Evolutionary conservation across 2,329 filamentous ascomycete species (phyloP).

Genomic region (Fusarium circinatum): DNA sequence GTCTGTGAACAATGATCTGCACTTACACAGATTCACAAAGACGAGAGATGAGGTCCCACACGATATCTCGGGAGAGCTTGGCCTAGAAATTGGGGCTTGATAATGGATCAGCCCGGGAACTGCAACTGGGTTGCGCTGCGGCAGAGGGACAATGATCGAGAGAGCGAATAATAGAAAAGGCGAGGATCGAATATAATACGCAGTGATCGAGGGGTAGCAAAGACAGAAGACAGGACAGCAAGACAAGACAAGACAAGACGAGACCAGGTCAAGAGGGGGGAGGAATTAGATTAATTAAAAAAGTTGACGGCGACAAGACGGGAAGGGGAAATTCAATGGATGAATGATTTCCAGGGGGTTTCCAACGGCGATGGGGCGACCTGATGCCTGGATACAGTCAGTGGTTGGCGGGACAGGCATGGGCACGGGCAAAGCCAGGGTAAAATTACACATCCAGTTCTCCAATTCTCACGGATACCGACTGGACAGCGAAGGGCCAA

Average conservation of each 20-base stretch:
- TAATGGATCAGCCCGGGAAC: not conserved
- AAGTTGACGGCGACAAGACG: conserved; percentile 11
- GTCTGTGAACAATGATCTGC: conserved; percentile 33
- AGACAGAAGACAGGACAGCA: conserved; percentile 10
- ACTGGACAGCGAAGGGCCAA: conserved; percentile 11
- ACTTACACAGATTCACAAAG: conserved; percentile 38
- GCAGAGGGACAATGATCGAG: not conserved
- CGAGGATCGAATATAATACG: not conserved
- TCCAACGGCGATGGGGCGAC: conserved; percentile 40
- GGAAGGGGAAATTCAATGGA: conserved; percentile 41
- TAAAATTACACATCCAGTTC: conserved; percentile 44
- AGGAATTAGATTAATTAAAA: conserved; percentile 32
- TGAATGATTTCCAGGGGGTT: conserved; percentile 43
- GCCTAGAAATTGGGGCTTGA: conserved; percentile 3
- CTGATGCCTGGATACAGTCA: conserved; percentile 30
- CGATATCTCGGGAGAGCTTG: conserved; percentile 27
- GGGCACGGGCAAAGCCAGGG: conserved; percentile 25
- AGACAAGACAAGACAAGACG: not conserved
- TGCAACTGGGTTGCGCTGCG: not conserved
- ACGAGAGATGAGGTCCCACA: conserved; percentile 33
- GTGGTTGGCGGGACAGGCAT: conserved; percentile 40
- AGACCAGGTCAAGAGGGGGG: conserved; percentile 23
- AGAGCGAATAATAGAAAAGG: conserved; percentile 8
- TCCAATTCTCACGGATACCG: conserved; percentile 21
- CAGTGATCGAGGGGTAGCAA: conserved; percentile 18